Percentiles rank a stretch among this genome's conserved stretches.
phyloP scores from a whole-genome alignment of 1,139 yeast genomes.

The Pichia cactophila region DNA sequence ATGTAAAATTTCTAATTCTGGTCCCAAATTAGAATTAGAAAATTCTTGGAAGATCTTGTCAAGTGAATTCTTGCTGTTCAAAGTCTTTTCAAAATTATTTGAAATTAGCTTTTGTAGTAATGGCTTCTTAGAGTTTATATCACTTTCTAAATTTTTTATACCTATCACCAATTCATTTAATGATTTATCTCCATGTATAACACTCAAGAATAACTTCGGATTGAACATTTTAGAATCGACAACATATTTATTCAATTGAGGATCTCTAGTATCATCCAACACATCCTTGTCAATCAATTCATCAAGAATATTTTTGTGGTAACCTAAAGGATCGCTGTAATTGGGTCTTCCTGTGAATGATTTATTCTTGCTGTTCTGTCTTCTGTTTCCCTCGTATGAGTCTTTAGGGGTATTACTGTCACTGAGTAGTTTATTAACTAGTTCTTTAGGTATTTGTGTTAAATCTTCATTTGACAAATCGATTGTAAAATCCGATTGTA shows the following conservation, averaged over 20 bases:
- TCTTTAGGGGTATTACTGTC: slow-evolving; percentile 16
- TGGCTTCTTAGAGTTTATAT: slow-evolving; percentile 57
- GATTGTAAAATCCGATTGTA: slow-evolving; percentile 19
- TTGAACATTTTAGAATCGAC: slow-evolving; percentile 70
- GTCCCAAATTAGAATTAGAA: slow-evolving; percentile 24
- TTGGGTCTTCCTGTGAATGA: slow-evolving; percentile 7
- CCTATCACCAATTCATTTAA: slow-evolving; percentile 54
- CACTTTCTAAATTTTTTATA: slow-evolving; percentile 49
- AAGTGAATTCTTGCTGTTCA: slow-evolving; percentile 62
- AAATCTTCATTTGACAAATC: slow-evolving; percentile 26
- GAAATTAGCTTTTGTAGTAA: slow-evolving; percentile 63
- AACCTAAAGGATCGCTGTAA: slow-evolving; percentile 47
- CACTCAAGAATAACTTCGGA: slow-evolving; percentile 59
- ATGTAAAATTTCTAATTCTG: slow-evolving; percentile 18
- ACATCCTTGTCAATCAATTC: slow-evolving; percentile 36
- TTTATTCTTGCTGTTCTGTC: slow-evolving; percentile 11
- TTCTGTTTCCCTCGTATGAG: slow-evolving; percentile 7
- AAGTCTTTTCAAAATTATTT: slow-evolving; percentile 66
- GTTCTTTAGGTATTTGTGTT: slow-evolving; percentile 27
- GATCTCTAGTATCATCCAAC: slow-evolving; percentile 35
- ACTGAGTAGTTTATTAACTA: slow-evolving; percentile 31
- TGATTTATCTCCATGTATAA: slow-evolving; percentile 64
- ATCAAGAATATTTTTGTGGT: slow-evolving; percentile 38
- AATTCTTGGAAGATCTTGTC: slow-evolving; percentile 53
- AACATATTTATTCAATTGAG: slow-evolving; percentile 43